Base-by-base conservation (phyloP, 106 monocot species). In the Apostasia ramifera region DNA sequence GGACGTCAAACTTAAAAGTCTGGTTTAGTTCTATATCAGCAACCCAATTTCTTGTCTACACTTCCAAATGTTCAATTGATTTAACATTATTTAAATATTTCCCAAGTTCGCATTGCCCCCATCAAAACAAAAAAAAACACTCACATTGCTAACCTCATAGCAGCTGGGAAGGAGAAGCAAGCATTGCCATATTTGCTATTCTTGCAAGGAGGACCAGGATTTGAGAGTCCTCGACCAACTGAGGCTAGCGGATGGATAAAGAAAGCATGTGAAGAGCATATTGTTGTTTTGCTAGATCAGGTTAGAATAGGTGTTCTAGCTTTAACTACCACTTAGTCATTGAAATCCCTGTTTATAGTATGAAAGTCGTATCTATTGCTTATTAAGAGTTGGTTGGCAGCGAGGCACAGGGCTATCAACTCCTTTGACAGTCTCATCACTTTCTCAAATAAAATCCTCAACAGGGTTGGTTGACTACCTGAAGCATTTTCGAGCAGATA, bases 351-450 rank as follows among this genome's bases (percentile, higher is more conserved):
- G 6, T 5, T 38, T 47, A n/a, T 41, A 1, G 1, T 13, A 40
- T 71, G 8, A 3, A 40, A 44, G 40, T 12, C 5, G n/a, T 69
- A 39, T 3, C 7, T 70, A 40, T 57, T 0, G 11, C 58, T 60
- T 50, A 71, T 63, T 14, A 53, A n/a, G 44, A 57, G 57, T 81
- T 13, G 40, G 3, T 47, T 82, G 62, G 42, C 79, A 97, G 95
- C 84, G 95, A 13, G 95, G 95, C 71, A 97, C 92, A 61, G 95
- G 92, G n/a, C 76, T 97, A 78, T 97, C 95, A 6, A 92, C 95
- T 70, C 89, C 95, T 44, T 76, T 97, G 49, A 92, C 89, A 10
- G 78, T 82, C 42, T 97, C 95, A 61, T 89, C 89, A 67, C 86
- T 97, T 71, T 81, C 80, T 12, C 95, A 97, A 92, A 46, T 97